Conservation (phyloP, 108 stramenopile genomes). For the Fragilaria radians region DNA sequence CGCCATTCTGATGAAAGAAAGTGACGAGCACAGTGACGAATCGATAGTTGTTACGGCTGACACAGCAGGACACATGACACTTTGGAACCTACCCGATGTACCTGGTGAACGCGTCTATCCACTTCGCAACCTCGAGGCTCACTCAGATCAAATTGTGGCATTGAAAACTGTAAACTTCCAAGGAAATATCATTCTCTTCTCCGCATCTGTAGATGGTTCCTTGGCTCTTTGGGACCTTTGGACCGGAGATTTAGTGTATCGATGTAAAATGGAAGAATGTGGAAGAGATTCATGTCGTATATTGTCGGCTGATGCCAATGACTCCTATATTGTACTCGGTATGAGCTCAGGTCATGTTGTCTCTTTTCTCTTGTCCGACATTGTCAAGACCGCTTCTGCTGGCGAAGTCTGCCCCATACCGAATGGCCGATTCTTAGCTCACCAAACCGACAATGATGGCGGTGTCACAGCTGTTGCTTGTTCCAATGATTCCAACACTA, state of each 20-base stretch:
- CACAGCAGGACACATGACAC: slow-evolving; percentile 20
- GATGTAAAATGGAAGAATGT: slow-evolving; percentile 15
- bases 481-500: slow-evolving; percentile 33
- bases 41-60: slow-evolving; percentile 22
- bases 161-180: slow-evolving; percentile 17
- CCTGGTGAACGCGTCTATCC: slow-evolving; percentile 3
- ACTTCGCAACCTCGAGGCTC: slow-evolving; percentile 18
- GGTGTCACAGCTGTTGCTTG: slow-evolving; percentile 45
- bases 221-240: slow-evolving; percentile 48
- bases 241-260: slow-evolving; percentile 33
- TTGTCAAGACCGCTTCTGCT: slow-evolving; percentile 14
- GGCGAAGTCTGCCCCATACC: slow-evolving; percentile 23
- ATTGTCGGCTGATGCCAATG: slow-evolving; percentile 34
- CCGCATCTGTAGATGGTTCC: slow-evolving; percentile 39
- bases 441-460: slow-evolving; percentile 22
- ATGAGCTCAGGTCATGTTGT: slow-evolving; percentile 35
- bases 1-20: slow-evolving; percentile 4
- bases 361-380: slow-evolving; percentile 22
- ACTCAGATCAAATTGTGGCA: slow-evolving; percentile 28
- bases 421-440: slow-evolving; percentile 35
- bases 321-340: slow-evolving; percentile 40
- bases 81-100: slow-evolving; percentile 20
- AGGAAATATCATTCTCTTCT: slow-evolving; percentile 32
- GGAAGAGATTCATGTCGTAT: slow-evolving; percentile 12
- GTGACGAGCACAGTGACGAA: background rate